These are phyloP conservation scores for Aspergillus aculeatus DNA, from an alignment of 2,329 filamentous ascomycete genomes.

Conservation along the genomic window DNA sequence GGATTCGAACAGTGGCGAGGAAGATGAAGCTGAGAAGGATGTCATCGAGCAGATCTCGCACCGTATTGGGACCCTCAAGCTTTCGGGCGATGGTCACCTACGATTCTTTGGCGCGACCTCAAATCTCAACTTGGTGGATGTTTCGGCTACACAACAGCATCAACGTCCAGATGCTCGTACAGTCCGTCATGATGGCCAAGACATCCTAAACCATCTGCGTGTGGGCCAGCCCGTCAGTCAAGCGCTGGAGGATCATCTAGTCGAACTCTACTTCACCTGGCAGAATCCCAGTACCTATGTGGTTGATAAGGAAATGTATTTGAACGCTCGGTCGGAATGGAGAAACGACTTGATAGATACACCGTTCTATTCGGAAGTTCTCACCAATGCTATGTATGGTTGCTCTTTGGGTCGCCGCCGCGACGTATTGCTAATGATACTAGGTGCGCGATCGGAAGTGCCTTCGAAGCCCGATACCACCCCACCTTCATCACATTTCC, in stretches of 20 bases:
- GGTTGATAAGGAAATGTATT: conserved; percentile 45
- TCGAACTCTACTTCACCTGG: conserved; percentile 50
- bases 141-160: conserved; percentile 27
- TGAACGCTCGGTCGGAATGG: conserved; percentile 36
- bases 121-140: conserved; percentile 45
- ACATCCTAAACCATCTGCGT: conserved; percentile 43
- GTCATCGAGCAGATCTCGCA: conserved; percentile 46
- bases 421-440: neutral
- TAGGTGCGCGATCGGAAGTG: conserved; percentile 18
- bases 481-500: conserved; percentile 34
- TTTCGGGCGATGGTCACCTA: conserved; percentile 44
- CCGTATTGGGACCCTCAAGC: conserved; percentile 46
- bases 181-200: conserved; percentile 40
- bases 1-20: conserved; percentile 37
- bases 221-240: conserved; percentile 43
- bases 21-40: conserved; percentile 36
- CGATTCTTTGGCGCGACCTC: conserved; percentile 48
- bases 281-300: conserved; percentile 49
- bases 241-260: conserved; percentile 45
- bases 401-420: neutral
- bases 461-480: conserved; percentile 37
- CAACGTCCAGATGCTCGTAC: conserved; percentile 34
- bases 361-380: conserved; percentile 41
- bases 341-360: conserved; percentile 40
- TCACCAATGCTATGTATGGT: conserved; percentile 44